phyloP scores from a whole-genome alignment of 805 yeast genomes.

The Metschnikowia picachoensis region DNA sequence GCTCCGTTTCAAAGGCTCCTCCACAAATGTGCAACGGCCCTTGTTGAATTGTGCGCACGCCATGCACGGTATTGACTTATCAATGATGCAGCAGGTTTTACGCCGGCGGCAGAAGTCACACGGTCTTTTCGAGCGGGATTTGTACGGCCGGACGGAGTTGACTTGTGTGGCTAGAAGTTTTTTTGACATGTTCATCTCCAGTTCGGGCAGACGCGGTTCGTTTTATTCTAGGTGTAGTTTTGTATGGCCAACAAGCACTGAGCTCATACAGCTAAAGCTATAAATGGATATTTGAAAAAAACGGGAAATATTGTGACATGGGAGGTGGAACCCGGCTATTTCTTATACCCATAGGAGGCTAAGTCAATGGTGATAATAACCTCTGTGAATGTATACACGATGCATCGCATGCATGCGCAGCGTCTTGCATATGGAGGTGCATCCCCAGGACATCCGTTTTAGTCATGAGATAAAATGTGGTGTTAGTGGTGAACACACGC shows the following conservation, averaged over 20 bases:
- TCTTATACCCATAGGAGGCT: slow-evolving; percentile 4
- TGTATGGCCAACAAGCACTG: no score
- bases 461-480: slow-evolving; percentile 3
- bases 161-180: slow-evolving; percentile 17
- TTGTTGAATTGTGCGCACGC: slow-evolving; percentile 28
- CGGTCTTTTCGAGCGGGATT: slow-evolving; percentile 31
- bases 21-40: slow-evolving; percentile 27
- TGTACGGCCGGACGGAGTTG: slow-evolving; percentile 28
- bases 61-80: slow-evolving; percentile 28
- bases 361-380: neutral
- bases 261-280: slow-evolving; percentile 1
- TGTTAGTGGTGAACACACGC: neutral
- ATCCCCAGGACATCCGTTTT: neutral
- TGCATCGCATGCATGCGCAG: slow-evolving; percentile 9
- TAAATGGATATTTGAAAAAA: neutral
- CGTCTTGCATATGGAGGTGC: slow-evolving; percentile 5
- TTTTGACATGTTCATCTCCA: slow-evolving; percentile 13
- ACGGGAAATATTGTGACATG: no score
- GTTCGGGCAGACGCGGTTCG: neutral
- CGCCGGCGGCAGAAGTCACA: slow-evolving; percentile 34
- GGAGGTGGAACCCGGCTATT: neutral
- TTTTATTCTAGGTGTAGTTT: neutral
- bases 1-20: slow-evolving; percentile 63
- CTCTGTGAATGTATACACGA: neutral
- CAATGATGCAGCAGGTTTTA: slow-evolving; percentile 34